Conservation (phyloP, 2,329 filamentous ascomycete genomes). For the Fusarium sp. region DNA sequence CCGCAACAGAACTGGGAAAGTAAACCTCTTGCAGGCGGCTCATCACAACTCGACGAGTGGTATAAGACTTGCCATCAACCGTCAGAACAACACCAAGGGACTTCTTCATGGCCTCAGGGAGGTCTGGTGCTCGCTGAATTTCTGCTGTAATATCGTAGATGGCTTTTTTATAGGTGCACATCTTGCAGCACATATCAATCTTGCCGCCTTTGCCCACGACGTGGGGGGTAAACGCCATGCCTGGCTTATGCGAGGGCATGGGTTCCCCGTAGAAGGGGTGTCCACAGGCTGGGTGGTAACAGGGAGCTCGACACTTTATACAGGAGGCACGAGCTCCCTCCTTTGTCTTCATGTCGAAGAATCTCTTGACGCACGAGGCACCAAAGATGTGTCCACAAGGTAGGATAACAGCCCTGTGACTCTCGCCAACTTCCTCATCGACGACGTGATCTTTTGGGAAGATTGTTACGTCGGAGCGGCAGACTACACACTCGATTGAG, state of each 20-base stretch:
- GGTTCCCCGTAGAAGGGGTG: neutral
- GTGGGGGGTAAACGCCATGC: neutral
- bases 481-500: neutral
- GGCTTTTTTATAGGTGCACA: neutral
- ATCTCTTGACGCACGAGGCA: neutral
- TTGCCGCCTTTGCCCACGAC: neutral
- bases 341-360: neutral
- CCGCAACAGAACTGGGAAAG: neutral
- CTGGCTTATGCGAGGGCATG: neutral
- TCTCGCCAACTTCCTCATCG: neutral
- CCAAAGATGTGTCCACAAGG: constrained; percentile 11
- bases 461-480: neutral
- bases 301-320: neutral
- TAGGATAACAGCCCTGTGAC: neutral
- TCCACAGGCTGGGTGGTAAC: neutral
- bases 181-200: neutral
- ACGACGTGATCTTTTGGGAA: neutral
- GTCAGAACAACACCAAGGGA: neutral
- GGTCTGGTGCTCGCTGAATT: neutral
- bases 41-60: neutral
- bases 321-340: neutral
- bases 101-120: neutral
- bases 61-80: neutral
- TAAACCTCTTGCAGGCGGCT: neutral
- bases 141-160: neutral